Base-by-base conservation (phyloP, 768 basidiomycete species). In the Mycena floridula region DNA sequence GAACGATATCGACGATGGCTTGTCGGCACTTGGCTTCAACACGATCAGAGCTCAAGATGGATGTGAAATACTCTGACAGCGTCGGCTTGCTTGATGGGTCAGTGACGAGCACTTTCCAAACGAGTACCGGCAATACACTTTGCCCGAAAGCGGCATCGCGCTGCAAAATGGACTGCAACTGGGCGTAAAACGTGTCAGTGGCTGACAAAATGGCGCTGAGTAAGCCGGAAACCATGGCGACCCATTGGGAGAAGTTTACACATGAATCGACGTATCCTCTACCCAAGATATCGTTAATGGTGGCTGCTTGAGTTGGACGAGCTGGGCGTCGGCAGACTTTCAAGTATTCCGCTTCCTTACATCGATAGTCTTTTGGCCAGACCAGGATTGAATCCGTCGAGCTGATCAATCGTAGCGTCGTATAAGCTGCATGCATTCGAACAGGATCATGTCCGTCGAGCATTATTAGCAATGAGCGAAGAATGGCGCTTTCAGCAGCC, bases 1-100 rank as follows among this genome's bases (percentile, higher is more conserved):
- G 71, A 23, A 92, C 68, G 35, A 82, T 73, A 40, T 85, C 81
- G 42, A 97, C 79, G 43, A 97, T 72, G 12, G 76, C 72, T 64
- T 70, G 61, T 40, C 82, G 59, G 45, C 76, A 79, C 6, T 64
- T 56, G 2, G 68, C 54, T 42, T 67, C 63, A 2, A 74, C 59
- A 3, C 45, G 40, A 2, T 63, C 55, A 5, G 67, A 63, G 2
- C 58, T 50, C 2, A 93, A 70, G 7, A 89, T 58, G 3, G 58
- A 55, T 0, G 70, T 63, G 63, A 92, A 81, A 55, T 85, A 87
- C 2, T 46, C 69, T 59, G 64, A 89, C 43, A 76, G 53, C 18
- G 56, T 37, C 26, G 40, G 54, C n/a, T n/a, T n/a, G 52, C 59
- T 58, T 54, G 26, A 45, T 40, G 16, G 53, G 52, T 50, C 54